Conservation (phyloP, 805 yeast genomes). For the Blastobotrys americana region DNA sequence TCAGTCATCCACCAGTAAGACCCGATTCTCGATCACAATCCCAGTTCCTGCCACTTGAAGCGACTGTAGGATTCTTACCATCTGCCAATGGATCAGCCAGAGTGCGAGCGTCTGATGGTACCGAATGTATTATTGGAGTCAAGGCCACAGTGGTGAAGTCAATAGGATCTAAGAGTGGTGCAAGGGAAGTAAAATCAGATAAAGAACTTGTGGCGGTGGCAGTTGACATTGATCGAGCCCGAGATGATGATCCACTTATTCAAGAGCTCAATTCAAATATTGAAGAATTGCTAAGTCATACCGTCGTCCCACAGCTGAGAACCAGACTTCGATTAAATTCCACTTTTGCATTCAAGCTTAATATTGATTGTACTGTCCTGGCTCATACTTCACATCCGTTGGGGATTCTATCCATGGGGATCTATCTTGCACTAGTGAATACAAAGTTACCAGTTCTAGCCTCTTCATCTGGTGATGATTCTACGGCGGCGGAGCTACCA, state of each 20-base stretch:
- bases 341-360: conserved; percentile 68
- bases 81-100: conserved; percentile 90
- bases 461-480: conserved; percentile 51
- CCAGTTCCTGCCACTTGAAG: conserved; percentile 83
- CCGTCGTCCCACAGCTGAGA: conserved; percentile 41
- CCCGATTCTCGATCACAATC: conserved; percentile 74
- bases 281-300: conserved; percentile 34
- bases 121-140: conserved; percentile 87
- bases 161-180: not conserved
- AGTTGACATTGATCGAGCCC: conserved; percentile 57
- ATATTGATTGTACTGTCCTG: conserved; percentile 70
- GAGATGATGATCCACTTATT: conserved; percentile 71
- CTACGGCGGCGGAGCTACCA: conserved; percentile 64
- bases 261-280: conserved; percentile 56
- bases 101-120: conserved; percentile 78
- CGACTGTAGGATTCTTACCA: conserved; percentile 72
- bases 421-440: conserved; percentile 72
- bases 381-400: conserved; percentile 77
- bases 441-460: conserved; percentile 67
- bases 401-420: conserved; percentile 69
- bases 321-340: conserved; percentile 55
- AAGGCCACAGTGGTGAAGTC: conserved; percentile 67
- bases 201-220: conserved; percentile 63
- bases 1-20: conserved; percentile 53
- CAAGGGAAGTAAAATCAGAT: conserved; percentile 14